These are phyloP conservation scores for Spizellomyces punctatus DNA, from an alignment of 192 early-diverging fungal genomes.

Conservation along the genomic window DNA sequence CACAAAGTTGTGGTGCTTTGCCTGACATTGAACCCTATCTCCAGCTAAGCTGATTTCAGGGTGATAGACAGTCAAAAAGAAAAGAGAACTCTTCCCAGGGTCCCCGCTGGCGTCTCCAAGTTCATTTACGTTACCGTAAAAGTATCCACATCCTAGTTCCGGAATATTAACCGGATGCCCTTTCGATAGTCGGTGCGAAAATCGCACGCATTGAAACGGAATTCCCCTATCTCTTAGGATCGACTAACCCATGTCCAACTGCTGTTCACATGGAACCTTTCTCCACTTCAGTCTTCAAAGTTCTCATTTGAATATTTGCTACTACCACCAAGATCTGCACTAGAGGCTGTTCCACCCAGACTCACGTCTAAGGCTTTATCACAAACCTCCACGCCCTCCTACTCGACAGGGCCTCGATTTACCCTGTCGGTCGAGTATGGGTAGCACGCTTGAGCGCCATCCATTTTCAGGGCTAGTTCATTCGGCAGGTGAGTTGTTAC, in stretches of 20 bases:
- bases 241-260: constrained; percentile 77
- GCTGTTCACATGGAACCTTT: constrained; percentile 76
- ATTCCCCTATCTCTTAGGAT: constrained; percentile 74
- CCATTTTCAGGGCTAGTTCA: constrained; percentile 76
- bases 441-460: constrained; percentile 77
- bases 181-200: constrained; percentile 67
- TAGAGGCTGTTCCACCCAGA: too few species aligned
- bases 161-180: constrained; percentile 82
- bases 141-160: constrained; percentile 71
- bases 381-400: constrained; percentile 69
- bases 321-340: too few species aligned
- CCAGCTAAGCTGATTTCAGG: too few species aligned
- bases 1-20: too few species aligned
- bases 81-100: too few species aligned
- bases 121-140: too few species aligned
- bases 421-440: constrained; percentile 68
- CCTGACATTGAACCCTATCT: too few species aligned
- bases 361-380: constrained; percentile 64
- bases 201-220: constrained; percentile 43
- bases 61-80: too few species aligned
- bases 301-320: too few species aligned
- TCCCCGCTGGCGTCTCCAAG: too few species aligned
- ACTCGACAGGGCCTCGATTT: constrained; percentile 61
- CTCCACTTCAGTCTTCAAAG: constrained; percentile 86
- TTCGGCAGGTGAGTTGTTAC: constrained; percentile 67